phyloP scores from a whole-genome alignment of 116 monocot genomes.

The Trichopus zeylanicus region DNA sequence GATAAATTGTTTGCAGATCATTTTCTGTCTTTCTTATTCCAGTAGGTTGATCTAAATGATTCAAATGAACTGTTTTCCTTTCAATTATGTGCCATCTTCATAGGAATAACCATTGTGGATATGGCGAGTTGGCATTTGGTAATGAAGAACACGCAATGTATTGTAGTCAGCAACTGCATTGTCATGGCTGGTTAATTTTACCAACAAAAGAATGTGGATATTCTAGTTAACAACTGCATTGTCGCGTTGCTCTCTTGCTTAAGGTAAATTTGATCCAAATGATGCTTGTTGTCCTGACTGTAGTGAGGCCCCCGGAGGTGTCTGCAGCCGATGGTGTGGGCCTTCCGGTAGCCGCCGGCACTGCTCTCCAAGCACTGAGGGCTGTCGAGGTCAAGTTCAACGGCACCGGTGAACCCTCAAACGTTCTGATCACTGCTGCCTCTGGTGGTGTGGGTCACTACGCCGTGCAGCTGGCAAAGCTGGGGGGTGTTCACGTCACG shows the following conservation, averaged over 20 bases:
- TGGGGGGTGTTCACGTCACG: conserved; percentile 5
- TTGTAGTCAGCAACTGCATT: no score
- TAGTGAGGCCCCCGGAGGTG: conserved; percentile 35
- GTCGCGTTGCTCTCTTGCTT: no score
- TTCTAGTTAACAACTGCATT: no score
- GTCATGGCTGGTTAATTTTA: no score
- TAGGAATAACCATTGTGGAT: no score
- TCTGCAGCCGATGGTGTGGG: conserved; percentile 49
- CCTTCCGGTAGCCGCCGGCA: conserved; percentile 40
- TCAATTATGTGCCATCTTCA: no score
- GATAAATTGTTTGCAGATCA: neutral
- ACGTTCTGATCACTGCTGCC: conserved; percentile 11
- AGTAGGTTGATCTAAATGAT: neutral
- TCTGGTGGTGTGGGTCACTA: conserved; percentile 10
- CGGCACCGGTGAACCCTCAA: neutral
- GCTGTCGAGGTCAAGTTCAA: conserved; percentile 4
- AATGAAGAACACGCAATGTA: no score
- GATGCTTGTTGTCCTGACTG: conserved; percentile 22
- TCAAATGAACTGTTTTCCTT: no score
- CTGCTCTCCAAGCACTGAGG: conserved; percentile 56
- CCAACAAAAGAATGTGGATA: no score
- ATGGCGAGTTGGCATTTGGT: no score
- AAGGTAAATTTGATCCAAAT: no score
- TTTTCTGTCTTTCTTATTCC: neutral
- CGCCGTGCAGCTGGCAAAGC: conserved; percentile 12